These are phyloP conservation scores for Backusella psychrophila DNA, from an alignment of 192 early-diverging fungal species.

Conservation along the genomic window DNA sequence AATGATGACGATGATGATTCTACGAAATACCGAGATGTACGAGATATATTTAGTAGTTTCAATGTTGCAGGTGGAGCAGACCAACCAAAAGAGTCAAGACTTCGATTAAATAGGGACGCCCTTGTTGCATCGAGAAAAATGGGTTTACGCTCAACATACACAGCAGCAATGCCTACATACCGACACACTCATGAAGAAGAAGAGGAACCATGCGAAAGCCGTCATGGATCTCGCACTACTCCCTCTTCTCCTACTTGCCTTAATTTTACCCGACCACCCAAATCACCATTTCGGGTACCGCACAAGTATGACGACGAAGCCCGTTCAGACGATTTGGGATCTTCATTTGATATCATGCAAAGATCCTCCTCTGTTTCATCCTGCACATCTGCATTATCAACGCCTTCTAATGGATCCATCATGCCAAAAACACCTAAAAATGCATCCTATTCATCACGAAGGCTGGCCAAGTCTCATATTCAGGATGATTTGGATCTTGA, in stretches of 20 bases:
- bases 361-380: conserved; percentile 18
- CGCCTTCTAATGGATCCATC: conserved; percentile 6
- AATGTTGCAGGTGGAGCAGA: background rate
- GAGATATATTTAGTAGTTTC: conserved; percentile 32
- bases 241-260: conserved; percentile 4
- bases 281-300: conserved; percentile 24
- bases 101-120: conserved; percentile 4
- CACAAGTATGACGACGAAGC: background rate
- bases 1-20: background rate
- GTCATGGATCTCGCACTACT: background rate
- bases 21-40: conserved; percentile 25
- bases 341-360: conserved; percentile 12
- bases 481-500: background rate
- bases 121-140: conserved; percentile 7
- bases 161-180: background rate
- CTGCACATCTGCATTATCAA: conserved; percentile 9
- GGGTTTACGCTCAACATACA: conserved; percentile 7
- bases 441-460: conserved; percentile 8
- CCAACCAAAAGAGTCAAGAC: conserved; percentile 5
- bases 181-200: background rate
- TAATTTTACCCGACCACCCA: conserved; percentile 20
- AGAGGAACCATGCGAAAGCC: background rate
- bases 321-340: conserved; percentile 4
- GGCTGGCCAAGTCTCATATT: background rate
- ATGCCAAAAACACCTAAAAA: conserved; percentile 15